Evolutionary conservation across 345 rosid genomes (phyloP).

Genomic region (Turritis glabra): DNA sequence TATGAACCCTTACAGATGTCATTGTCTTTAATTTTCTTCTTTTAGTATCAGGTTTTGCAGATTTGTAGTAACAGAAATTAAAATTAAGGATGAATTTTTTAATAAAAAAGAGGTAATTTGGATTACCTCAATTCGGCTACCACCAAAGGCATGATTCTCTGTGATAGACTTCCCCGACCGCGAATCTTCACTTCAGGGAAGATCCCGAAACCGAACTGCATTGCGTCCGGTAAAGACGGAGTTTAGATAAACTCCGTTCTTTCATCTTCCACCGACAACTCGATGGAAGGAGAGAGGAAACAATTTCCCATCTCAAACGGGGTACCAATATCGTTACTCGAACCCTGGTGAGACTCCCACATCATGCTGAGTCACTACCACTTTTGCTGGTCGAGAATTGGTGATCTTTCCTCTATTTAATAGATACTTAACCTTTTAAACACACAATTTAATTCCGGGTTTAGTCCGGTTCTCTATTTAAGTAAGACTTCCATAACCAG

Average conservation of each 20-base stretch:
- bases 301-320: background rate
- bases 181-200: too few species aligned
- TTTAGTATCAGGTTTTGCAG: too few species aligned
- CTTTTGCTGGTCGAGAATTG: background rate
- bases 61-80: too few species aligned
- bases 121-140: background rate
- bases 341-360: background rate
- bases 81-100: too few species aligned
- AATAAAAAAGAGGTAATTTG: slow-evolving; percentile 1
- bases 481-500: too few species aligned
- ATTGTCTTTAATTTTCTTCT: too few species aligned
- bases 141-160: background rate
- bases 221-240: too few species aligned
- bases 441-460: background rate
- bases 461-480: too few species aligned
- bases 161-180: background rate
- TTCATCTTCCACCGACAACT: too few species aligned
- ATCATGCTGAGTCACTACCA: background rate
- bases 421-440: background rate
- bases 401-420: background rate
- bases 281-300: background rate
- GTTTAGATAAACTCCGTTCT: too few species aligned
- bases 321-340: background rate
- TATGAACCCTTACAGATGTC: too few species aligned
- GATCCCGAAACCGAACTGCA: too few species aligned